phyloP scores from a whole-genome alignment of 192 early-diverging fungal species.

The Coemansia sp. region DNA sequence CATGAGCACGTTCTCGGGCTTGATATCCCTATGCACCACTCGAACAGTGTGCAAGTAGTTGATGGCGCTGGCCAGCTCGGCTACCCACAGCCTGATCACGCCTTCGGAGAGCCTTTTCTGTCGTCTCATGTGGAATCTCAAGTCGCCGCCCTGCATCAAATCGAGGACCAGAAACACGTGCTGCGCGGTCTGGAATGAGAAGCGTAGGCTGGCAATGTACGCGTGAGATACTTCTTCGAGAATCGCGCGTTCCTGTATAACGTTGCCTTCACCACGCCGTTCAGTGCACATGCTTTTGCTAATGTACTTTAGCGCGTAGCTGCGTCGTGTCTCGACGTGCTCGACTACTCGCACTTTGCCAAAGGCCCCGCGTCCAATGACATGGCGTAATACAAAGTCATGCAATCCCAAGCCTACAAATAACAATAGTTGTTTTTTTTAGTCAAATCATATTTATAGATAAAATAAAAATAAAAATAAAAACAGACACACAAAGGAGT shows the following conservation, averaged over 20 bases:
- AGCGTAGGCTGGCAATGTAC: constrained; percentile 80
- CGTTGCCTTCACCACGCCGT: constrained; percentile 73
- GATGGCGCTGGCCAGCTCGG: constrained; percentile 82
- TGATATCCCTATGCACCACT: constrained; percentile 87
- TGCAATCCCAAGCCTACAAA: constrained; percentile 52
- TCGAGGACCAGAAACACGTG: constrained; percentile 89
- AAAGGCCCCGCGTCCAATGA: constrained; percentile 86
- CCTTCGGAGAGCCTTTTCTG: constrained; percentile 61
- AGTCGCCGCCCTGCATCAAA: constrained; percentile 88
- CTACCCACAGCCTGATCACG: constrained; percentile 79
- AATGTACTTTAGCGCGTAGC: constrained; percentile 92
- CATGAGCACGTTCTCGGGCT: constrained; percentile 80
- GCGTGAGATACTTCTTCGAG: constrained; percentile 81
- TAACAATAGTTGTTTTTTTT: constrained; percentile 11
- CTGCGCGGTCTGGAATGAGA: constrained; percentile 93
- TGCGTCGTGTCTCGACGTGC: constrained; percentile 70
- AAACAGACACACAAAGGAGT: neutral
- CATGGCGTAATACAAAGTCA: constrained; percentile 83
- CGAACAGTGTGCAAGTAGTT: constrained; percentile 75
- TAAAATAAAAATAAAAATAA: neutral
- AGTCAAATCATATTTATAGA: too few relatives aligned
- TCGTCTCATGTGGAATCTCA: constrained; percentile 66
- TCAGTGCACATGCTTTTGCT: constrained; percentile 84
- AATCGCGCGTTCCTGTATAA: constrained; percentile 81
- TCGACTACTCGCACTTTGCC: constrained; percentile 89